These are phyloP conservation scores for Aciculosporium take DNA, from an alignment of 2,329 filamentous ascomycete genomes.

Conservation along the genomic window DNA sequence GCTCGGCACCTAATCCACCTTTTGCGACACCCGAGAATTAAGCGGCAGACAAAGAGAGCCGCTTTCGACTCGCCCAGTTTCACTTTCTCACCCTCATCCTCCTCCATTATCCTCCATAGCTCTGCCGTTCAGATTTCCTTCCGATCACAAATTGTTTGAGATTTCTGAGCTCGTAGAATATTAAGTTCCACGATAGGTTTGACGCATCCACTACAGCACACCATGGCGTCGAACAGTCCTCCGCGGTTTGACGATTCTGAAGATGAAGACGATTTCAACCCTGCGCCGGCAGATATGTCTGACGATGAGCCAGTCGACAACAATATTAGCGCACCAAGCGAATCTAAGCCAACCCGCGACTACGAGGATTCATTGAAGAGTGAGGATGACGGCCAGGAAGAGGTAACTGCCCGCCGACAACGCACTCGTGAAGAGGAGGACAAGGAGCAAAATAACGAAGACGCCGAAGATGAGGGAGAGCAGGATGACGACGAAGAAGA, in stretches of 20 bases:
- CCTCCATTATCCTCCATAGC: background rate
- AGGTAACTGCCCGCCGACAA: conserved; percentile 13
- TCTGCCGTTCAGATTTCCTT: background rate
- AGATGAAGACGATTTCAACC: conserved; percentile 84
- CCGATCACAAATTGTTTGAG: background rate
- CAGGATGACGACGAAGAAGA: conserved; percentile 32
- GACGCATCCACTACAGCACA: conserved; percentile 6
- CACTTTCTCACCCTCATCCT: too few species aligned
- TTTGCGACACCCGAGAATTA: too few species aligned
- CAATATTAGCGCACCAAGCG: conserved; percentile 18
- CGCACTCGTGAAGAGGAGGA: conserved; percentile 9
- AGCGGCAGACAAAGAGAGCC: too few species aligned
- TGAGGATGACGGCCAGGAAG: conserved; percentile 28
- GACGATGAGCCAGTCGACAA: conserved; percentile 38
- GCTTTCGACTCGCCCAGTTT: too few species aligned
- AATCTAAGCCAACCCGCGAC: conserved; percentile 20
- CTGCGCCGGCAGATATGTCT: conserved; percentile 56
- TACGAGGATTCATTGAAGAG: conserved; percentile 16
- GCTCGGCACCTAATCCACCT: too few species aligned
- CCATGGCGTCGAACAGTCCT: conserved; percentile 33
- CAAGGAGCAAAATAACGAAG: conserved; percentile 21
- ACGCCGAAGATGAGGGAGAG: conserved; percentile 22
- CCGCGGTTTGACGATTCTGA: conserved; percentile 48
- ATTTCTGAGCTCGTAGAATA: background rate
- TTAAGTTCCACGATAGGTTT: background rate